phyloP scores from a whole-genome alignment of 768 basidiomycete species.

The Pleurotus eryngii region DNA sequence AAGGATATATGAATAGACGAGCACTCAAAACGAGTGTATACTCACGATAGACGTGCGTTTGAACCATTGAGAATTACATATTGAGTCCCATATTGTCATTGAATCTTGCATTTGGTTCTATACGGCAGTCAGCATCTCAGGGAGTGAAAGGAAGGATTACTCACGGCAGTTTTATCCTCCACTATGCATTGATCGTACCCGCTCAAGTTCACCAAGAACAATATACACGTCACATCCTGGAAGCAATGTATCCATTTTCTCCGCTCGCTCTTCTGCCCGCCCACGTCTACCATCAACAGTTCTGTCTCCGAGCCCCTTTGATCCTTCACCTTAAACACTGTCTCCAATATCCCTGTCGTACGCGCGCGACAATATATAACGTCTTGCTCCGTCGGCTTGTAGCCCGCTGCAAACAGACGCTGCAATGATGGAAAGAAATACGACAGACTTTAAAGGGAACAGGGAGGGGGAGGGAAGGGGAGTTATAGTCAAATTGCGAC shows the following conservation, averaged over 20 bases:
- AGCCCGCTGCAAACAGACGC: constrained; percentile 71
- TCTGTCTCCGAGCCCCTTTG: constrained; percentile 39
- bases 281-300: constrained; percentile 92
- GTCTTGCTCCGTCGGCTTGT: constrained; percentile 79
- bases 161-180: constrained; percentile 85
- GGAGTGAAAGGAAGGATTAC: constrained; percentile 23
- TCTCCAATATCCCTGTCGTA: constrained; percentile 90
- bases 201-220: constrained; percentile 88
- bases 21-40: constrained; percentile 12
- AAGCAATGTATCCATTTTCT: constrained; percentile 95
- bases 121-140: background rate
- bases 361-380: constrained; percentile 83
- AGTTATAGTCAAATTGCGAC: too few species aligned
- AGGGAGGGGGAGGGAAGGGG: too few species aligned
- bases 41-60: constrained; percentile 87
- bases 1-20: background rate
- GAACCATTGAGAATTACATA: constrained; percentile 98
- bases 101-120: constrained; percentile 99
- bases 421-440: constrained; percentile 83
- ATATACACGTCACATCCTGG: constrained; percentile 90
- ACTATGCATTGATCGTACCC: constrained; percentile 95
- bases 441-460: constrained; percentile 40
- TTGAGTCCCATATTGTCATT: constrained; percentile 96
- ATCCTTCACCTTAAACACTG: constrained; percentile 72
- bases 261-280: constrained; percentile 90